phyloP scores from a whole-genome alignment of 306 rosid genomes.

The Ormosia emarginata region DNA sequence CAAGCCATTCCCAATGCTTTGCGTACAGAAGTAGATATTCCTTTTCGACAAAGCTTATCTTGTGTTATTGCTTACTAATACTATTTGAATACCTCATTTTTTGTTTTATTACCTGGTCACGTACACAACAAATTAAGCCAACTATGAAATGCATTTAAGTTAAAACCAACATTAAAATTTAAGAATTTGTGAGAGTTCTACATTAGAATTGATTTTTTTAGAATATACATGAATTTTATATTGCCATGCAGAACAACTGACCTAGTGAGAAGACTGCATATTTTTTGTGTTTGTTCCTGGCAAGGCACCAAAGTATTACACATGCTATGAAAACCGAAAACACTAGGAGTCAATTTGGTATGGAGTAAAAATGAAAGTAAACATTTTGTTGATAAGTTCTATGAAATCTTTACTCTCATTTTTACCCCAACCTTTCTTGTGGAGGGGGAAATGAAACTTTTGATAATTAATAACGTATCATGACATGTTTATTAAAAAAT shows the following conservation, averaged over 20 bases:
- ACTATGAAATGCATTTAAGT: too few species aligned
- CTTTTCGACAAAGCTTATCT: neutral
- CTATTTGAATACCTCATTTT: neutral
- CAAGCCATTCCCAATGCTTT: slow-evolving; percentile 9
- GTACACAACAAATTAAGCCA: neutral
- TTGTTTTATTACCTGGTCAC: neutral
- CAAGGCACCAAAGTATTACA: neutral
- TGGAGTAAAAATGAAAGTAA: too few species aligned
- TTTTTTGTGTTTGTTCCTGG: neutral
- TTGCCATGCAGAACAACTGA: neutral
- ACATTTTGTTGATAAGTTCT: too few species aligned
- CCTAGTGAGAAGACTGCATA: neutral
- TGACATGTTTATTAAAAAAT: neutral
- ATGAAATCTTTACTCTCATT: too few species aligned
- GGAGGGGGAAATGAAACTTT: neutral
- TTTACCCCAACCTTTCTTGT: neutral
- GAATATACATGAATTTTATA: too few species aligned
- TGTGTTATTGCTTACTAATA: neutral
- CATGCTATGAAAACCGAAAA: neutral
- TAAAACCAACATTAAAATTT: too few species aligned
- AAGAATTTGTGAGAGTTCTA: neutral
- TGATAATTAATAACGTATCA: neutral
- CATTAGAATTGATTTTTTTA: too few species aligned
- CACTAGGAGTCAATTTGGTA: neutral
- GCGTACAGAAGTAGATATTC: neutral